A percentile compares a stretch with the other conserved stretches of the same genome.
phyloP scores from a whole-genome alignment of 2,329 filamentous ascomycete species.

The Stenocarpella maydis region DNA sequence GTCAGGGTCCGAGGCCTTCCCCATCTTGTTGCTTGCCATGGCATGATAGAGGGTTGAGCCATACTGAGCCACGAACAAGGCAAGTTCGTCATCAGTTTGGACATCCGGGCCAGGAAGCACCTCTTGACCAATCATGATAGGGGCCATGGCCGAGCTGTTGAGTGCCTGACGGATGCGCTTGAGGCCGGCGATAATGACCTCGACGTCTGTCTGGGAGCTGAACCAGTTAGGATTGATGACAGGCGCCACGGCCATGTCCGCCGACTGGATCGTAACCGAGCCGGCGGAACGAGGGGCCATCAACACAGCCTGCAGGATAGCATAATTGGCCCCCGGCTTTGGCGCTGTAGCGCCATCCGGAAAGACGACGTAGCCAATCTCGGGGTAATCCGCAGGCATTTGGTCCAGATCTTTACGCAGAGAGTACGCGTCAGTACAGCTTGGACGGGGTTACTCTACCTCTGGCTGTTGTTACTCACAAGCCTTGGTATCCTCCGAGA shows the following conservation, averaged over 20 bases:
- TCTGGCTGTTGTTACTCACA: slow-evolving; percentile 10
- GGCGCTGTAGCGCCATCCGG: background rate
- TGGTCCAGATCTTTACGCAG: background rate
- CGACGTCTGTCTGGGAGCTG: slow-evolving; percentile 20
- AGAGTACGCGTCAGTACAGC: background rate
- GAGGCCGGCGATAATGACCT: slow-evolving; percentile 38
- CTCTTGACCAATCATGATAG: slow-evolving; percentile 41
- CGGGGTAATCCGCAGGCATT: slow-evolving; percentile 23
- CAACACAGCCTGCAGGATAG: background rate
- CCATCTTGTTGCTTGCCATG: slow-evolving; percentile 48
- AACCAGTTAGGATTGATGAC: slow-evolving; percentile 51
- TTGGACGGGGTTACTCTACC: background rate
- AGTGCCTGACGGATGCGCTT: slow-evolving; percentile 35
- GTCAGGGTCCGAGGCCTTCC: slow-evolving; percentile 32
- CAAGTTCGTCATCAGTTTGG: slow-evolving; percentile 45
- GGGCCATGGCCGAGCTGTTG: slow-evolving; percentile 29
- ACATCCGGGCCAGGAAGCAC: slow-evolving; percentile 45
- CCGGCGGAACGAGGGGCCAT: slow-evolving; percentile 6
- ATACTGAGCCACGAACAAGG: background rate
- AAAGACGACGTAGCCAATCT: slow-evolving; percentile 23
- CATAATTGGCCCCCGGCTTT: slow-evolving; percentile 3
- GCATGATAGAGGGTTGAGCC: slow-evolving; percentile 46
- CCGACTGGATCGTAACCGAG: background rate
- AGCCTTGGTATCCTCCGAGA: slow-evolving; percentile 7
- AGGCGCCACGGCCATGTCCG: slow-evolving; percentile 38